Conservation (phyloP, 2,329 filamentous ascomycete species). For the Colletotrichum eleusines region DNA sequence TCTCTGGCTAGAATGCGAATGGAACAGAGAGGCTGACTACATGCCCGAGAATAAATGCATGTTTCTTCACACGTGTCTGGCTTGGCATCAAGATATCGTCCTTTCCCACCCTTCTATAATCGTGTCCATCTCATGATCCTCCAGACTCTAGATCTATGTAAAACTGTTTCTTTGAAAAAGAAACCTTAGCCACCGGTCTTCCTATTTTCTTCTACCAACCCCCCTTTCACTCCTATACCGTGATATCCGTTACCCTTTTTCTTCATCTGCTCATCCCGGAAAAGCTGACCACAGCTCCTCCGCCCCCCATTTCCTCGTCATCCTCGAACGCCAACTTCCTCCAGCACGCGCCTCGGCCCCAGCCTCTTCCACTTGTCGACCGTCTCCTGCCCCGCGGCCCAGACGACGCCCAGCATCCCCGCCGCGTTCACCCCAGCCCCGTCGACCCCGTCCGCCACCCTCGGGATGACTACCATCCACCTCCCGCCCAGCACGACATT, state of each 20-base stretch:
- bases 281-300: too few species aligned
- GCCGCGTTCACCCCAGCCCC: conserved; percentile 58
- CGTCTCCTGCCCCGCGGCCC: conserved; percentile 45
- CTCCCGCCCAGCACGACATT: conserved; percentile 59
- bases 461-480: conserved; percentile 62
- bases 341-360: conserved; percentile 52
- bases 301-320: neutral
- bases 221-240: neutral
- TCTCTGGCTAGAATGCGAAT: too few species aligned
- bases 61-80: neutral
- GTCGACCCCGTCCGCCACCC: conserved; percentile 50
- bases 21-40: neutral
- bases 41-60: neutral
- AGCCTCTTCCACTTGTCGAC: conserved; percentile 52
- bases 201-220: neutral
- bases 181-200: neutral
- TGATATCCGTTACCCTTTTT: neutral
- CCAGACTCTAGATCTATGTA: neutral
- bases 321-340: conserved; percentile 50
- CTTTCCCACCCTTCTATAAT: neutral
- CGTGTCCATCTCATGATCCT: neutral
- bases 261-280: too few species aligned
- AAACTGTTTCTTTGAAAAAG: neutral
- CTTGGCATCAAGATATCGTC: neutral
- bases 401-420: conserved; percentile 61